Evolutionary conservation across 768 basidiomycete genomes (phyloP).

Genomic region (Rhizopogon salebrosus): DNA sequence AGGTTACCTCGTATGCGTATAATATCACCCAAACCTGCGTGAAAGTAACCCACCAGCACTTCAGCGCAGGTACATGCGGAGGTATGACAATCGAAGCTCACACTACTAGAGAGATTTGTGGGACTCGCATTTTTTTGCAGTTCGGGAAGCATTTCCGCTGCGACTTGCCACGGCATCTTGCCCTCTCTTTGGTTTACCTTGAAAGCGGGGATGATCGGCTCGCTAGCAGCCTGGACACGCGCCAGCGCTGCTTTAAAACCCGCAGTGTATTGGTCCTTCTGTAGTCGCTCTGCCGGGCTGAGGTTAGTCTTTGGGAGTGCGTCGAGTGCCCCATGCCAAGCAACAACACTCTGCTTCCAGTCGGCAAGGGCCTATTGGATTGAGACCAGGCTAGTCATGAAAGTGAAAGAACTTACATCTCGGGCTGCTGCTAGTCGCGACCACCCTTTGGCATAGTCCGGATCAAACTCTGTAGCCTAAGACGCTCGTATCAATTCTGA

Average conservation of each 20-base stretch:
- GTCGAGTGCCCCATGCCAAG: conserved; percentile 25
- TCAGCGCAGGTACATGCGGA: not conserved
- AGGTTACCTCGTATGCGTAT: conserved; percentile 10
- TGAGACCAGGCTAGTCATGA: not conserved
- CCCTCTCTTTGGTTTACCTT: not conserved
- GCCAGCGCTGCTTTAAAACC: conserved; percentile 22
- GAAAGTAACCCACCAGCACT: not conserved
- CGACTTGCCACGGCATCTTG: conserved; percentile 3
- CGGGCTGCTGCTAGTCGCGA: conserved; percentile 32
- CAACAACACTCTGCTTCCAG: conserved; percentile 5
- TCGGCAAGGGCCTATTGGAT: conserved; percentile 6
- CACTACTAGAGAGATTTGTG: not conserved
- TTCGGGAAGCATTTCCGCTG: conserved; percentile 3
- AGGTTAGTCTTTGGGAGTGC: conserved; percentile 26
- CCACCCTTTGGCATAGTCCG: conserved; percentile 38
- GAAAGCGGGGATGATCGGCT: not conserved
- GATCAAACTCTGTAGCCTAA: conserved; percentile 35
- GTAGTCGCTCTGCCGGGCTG: conserved; percentile 24
- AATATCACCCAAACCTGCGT: conserved; percentile 16
- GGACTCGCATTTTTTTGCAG: not conserved
- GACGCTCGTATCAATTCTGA: too few species aligned
- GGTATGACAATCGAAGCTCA: not conserved
- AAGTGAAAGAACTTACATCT: conserved; percentile 12
- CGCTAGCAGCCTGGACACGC: not conserved
- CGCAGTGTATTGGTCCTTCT: conserved; percentile 31